Evolutionary conservation across 2,329 filamentous ascomycete genomes (phyloP).

Genomic region (Lachnellula arida): DNA sequence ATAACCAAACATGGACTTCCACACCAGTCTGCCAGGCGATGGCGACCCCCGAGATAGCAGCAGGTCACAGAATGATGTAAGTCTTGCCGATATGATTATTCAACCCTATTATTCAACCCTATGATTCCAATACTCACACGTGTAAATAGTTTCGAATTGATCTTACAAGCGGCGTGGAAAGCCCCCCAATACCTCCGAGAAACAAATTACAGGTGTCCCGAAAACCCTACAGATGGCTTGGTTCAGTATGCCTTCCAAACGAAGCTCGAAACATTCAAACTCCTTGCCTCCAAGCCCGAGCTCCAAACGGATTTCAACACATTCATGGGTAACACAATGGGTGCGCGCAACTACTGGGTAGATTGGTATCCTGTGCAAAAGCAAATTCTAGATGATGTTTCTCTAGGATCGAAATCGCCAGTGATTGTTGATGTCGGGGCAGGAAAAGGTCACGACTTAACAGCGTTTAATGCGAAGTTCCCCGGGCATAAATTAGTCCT

Average conservation of each 20-base stretch:
- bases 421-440: slow-evolving; percentile 14
- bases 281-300: not conserved
- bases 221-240: slow-evolving; percentile 1
- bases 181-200: slow-evolving; percentile 6
- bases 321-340: slow-evolving; percentile 8
- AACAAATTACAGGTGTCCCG: slow-evolving; percentile 5
- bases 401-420: not conserved
- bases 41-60: not conserved
- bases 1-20: slow-evolving; percentile 3
- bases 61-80: slow-evolving; percentile 5
- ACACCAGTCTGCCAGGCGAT: not conserved
- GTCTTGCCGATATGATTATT: not conserved
- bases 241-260: slow-evolving; percentile 12
- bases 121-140: not conserved
- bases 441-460: slow-evolving; percentile 10
- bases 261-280: slow-evolving; percentile 2
- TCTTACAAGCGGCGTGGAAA: not conserved
- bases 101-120: not conserved
- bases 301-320: slow-evolving; percentile 6
- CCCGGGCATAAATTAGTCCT: slow-evolving; percentile 13
- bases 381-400: slow-evolving; percentile 3
- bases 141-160: not conserved
- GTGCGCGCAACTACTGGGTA: slow-evolving; percentile 4
- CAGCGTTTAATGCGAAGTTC: slow-evolving; percentile 6
- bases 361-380: slow-evolving; percentile 7